These are phyloP conservation scores for Curvularia sp. DNA, from an alignment of 2,329 filamentous ascomycete genomes.

Conservation along the genomic window DNA sequence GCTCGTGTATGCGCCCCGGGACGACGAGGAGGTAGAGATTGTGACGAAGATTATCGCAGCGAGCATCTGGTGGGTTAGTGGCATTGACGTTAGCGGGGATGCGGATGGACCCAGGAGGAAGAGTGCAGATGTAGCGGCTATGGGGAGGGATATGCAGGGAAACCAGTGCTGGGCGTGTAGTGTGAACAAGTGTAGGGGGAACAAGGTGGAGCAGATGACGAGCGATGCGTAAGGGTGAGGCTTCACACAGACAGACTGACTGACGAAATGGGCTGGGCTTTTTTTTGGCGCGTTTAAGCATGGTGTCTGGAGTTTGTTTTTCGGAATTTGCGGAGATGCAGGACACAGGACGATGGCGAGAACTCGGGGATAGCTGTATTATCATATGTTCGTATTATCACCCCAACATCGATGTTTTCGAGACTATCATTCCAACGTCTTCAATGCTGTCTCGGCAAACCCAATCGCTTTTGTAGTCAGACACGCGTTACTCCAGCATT, in stretches of 20 bases:
- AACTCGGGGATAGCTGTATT: not conserved
- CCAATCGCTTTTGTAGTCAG: not conserved
- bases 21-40: constrained; percentile 70
- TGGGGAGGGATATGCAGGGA: constrained; percentile 26
- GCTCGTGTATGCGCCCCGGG: constrained; percentile 81
- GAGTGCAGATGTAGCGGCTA: constrained; percentile 32
- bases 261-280: not conserved
- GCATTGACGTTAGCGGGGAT: constrained; percentile 41
- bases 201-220: constrained; percentile 36
- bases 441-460: not conserved
- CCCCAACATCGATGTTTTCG: not conserved
- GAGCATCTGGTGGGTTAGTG: constrained; percentile 71
- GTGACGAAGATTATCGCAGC: constrained; percentile 75
- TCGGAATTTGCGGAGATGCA: constrained; percentile 1
- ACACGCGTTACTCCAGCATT: not conserved
- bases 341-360: not conserved
- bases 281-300: constrained; percentile 19
- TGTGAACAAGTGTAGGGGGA: constrained; percentile 33
- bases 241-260: not conserved
- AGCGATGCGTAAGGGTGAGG: constrained; percentile 27
- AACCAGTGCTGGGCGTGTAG: constrained; percentile 39
- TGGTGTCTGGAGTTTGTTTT: constrained; percentile 19
- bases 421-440: not conserved
- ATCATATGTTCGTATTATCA: not conserved
- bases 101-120: constrained; percentile 29